These are phyloP conservation scores for Starmerella asiatica DNA, from an alignment of 805 yeast species.

Conservation along the genomic window DNA sequence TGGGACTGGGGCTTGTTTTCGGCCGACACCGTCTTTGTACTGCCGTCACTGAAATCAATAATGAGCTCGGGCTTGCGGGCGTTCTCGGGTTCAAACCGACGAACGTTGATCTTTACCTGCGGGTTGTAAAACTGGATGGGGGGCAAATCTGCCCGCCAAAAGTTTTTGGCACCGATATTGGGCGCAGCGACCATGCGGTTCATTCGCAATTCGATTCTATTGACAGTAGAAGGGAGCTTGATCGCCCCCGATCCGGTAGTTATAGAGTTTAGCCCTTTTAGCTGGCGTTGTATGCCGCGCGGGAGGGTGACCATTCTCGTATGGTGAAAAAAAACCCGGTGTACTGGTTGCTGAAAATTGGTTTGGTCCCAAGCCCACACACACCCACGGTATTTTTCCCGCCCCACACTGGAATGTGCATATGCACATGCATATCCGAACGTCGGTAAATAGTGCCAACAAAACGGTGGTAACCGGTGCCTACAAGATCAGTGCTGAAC, in stretches of 20 bases:
- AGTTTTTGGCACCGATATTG: slow-evolving; percentile 33
- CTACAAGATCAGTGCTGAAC: too few relatives aligned
- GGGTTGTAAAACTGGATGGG: slow-evolving; percentile 76
- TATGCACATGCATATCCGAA: not conserved
- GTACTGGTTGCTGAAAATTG: too few relatives aligned
- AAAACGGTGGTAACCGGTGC: too few relatives aligned
- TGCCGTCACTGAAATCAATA: slow-evolving; percentile 31
- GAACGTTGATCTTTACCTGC: slow-evolving; percentile 45
- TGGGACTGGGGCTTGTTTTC: slow-evolving; percentile 35
- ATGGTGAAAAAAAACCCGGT: not conserved
- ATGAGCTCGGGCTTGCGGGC: slow-evolving; percentile 34
- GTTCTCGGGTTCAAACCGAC: slow-evolving; percentile 37
- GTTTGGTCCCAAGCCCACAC: not conserved
- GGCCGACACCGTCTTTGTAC: slow-evolving; percentile 38
- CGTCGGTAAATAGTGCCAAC: too few relatives aligned
- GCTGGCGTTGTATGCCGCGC: slow-evolving; percentile 22
- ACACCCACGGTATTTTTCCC: too few relatives aligned
- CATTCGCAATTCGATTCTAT: slow-evolving; percentile 20
- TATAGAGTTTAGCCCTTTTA: slow-evolving; percentile 21
- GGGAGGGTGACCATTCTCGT: slow-evolving; percentile 17
- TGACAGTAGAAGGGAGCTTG: slow-evolving; percentile 20
- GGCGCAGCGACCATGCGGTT: slow-evolving; percentile 13
- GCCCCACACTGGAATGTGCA: not conserved
- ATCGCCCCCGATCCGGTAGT: slow-evolving; percentile 25
- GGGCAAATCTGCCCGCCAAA: slow-evolving; percentile 65